Evolutionary conservation across 2,329 filamentous ascomycete genomes (phyloP).

Genomic region (Diplodia scrobiculata): DNA sequence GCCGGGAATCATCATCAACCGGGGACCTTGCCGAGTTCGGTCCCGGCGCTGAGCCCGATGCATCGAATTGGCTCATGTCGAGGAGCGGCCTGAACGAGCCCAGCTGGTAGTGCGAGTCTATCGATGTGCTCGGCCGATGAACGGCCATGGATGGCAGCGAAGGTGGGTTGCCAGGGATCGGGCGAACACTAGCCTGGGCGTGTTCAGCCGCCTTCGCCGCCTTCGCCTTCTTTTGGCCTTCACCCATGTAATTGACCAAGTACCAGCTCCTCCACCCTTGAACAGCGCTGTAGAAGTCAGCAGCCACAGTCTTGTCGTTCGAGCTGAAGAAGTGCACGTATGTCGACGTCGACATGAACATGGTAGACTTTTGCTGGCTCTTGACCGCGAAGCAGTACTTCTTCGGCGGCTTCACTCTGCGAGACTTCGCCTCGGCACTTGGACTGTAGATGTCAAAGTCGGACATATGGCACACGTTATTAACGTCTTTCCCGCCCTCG

Average conservation of each 20-base stretch:
- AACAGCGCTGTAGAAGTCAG: constrained; percentile 69
- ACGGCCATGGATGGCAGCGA: constrained; percentile 30
- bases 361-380: constrained; percentile 82
- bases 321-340: constrained; percentile 92
- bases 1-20: constrained; percentile 36
- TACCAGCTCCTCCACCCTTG: constrained; percentile 93
- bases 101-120: constrained; percentile 60
- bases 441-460: constrained; percentile 91
- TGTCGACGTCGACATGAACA: constrained; percentile 80
- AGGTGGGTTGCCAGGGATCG: constrained; percentile 31
- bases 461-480: constrained; percentile 77
- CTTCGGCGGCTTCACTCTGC: constrained; percentile 79
- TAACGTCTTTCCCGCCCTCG: constrained; percentile 64
- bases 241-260: constrained; percentile 70
- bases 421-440: constrained; percentile 66
- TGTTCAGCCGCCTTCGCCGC: constrained; percentile 41
- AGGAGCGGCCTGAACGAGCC: constrained; percentile 70
- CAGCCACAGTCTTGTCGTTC: constrained; percentile 67
- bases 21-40: constrained; percentile 5
- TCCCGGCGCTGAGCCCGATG: constrained; percentile 33
- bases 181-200: constrained; percentile 34
- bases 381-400: constrained; percentile 85
- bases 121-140: constrained; percentile 43
- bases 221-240: constrained; percentile 47
- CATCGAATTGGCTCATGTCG: constrained; percentile 61